A percentile compares a stretch with the other conserved stretches of the same genome.
Evolutionary conservation across 2,329 filamentous ascomycete genomes (phyloP).

Genomic region (Xylaria sp.): DNA sequence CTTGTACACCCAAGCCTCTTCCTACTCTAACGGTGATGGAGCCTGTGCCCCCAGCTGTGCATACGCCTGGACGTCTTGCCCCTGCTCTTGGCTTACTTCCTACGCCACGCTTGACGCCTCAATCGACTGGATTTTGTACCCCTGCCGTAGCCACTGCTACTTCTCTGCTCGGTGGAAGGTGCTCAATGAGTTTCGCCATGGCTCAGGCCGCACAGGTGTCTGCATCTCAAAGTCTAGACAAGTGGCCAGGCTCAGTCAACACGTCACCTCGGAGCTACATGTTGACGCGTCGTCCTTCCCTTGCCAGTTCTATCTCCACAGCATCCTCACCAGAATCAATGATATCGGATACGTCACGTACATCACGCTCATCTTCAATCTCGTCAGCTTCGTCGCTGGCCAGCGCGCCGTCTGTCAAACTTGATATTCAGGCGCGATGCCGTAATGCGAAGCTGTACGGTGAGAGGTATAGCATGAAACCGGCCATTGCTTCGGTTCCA

Average conservation of each 20-base stretch:
- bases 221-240: conserved; percentile 62
- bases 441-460: conserved; percentile 67
- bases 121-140: conserved; percentile 66
- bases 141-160: conserved; percentile 67
- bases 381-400: conserved; percentile 69
- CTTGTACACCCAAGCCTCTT: conserved; percentile 55
- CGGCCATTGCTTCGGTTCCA: conserved; percentile 65
- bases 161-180: conserved; percentile 59
- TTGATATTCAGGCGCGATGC: conserved; percentile 71
- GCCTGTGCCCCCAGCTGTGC: conserved; percentile 55
- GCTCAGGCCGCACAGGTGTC: conserved; percentile 61
- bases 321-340: conserved; percentile 74
- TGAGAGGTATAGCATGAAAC: conserved; percentile 64
- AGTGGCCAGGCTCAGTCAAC: conserved; percentile 59
- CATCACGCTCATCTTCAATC: conserved; percentile 72
- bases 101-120: conserved; percentile 68
- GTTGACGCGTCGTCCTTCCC: conserved; percentile 67
- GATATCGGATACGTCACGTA: conserved; percentile 70
- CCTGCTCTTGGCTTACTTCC: conserved; percentile 66
- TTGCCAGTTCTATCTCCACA: conserved; percentile 70
- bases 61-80: conserved; percentile 59
- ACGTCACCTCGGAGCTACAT: conserved; percentile 64
- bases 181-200: conserved; percentile 71
- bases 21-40: conserved; percentile 61
- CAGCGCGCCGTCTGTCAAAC: conserved; percentile 68